Percentiles rank a stretch among this genome's conserved stretches.
Conservation (phyloP, 2,329 filamentous ascomycete species). For the Alternaria consortialis region DNA sequence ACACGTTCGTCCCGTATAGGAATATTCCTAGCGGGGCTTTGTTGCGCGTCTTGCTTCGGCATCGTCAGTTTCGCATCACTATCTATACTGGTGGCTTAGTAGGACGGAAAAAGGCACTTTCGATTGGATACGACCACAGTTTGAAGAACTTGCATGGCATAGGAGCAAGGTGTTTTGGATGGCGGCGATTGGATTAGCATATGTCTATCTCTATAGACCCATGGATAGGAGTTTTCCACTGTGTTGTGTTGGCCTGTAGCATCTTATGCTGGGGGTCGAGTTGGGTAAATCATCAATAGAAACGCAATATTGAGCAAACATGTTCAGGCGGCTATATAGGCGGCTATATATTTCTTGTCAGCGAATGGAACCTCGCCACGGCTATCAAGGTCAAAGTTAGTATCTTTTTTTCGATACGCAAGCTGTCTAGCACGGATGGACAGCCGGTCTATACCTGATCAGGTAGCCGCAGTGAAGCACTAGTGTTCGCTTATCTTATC, state of each 20-base stretch:
- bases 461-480: conserved; percentile 20
- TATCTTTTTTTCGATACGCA: background rate
- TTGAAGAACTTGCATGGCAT: conserved; percentile 25
- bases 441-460: background rate
- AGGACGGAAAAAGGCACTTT: conserved; percentile 21
- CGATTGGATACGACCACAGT: conserved; percentile 21
- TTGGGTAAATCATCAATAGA: conserved; percentile 2
- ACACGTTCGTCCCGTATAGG: conserved; percentile 13
- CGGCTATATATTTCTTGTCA: background rate
- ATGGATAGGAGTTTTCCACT: conserved; percentile 6
- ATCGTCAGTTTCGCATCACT: conserved; percentile 18
- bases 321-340: background rate
- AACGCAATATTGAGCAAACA: background rate
- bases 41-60: conserved; percentile 17
- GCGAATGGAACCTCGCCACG: background rate
- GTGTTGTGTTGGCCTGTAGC: conserved; percentile 18
- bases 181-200: conserved; percentile 11
- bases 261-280: conserved; percentile 1
- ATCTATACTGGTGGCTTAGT: conserved; percentile 35
- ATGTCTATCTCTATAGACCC: conserved; percentile 14
- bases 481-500: conserved; percentile 24
- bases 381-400: background rate
- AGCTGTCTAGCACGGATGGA: background rate
- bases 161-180: conserved; percentile 22
- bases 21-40: conserved; percentile 1